These are phyloP conservation scores for Salvia rosmarinus DNA, from an alignment of 257 asterid species.

Conservation along the genomic window DNA sequence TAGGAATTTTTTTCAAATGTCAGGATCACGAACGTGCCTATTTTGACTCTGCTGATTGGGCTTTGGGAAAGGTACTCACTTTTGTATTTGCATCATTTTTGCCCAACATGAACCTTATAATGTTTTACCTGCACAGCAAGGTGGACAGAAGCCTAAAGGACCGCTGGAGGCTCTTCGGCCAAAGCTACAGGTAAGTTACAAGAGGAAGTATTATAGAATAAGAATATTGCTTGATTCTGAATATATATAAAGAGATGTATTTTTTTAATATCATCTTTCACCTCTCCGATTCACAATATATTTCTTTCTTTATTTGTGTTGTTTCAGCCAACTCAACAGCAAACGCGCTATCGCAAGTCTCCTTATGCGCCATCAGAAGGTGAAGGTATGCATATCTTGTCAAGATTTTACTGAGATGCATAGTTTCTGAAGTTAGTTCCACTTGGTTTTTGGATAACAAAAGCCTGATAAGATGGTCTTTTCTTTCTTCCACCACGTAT, in stretches of 20 bases:
- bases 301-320: conserved; percentile 36
- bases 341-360: conserved; percentile 91
- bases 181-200: conserved; percentile 79
- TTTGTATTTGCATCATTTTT: conserved; percentile 14
- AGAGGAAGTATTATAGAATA: background rate
- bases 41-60: conserved; percentile 99
- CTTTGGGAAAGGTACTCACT: conserved; percentile 84
- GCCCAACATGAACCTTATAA: conserved; percentile 13
- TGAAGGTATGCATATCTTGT: conserved; percentile 63
- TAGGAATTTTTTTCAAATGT: conserved; percentile 20
- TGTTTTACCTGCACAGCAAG: conserved; percentile 68
- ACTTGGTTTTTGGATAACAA: background rate
- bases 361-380: conserved; percentile 89
- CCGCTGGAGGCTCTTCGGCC: conserved; percentile 99
- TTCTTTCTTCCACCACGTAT: background rate
- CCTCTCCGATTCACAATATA: conserved; percentile 23
- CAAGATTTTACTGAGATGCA: background rate
- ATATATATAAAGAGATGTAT: background rate
- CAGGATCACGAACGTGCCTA: conserved; percentile 99
- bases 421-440: background rate
- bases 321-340: conserved; percentile 89
- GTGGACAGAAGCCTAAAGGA: conserved; percentile 96
- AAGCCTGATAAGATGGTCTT: background rate
- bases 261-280: conserved; percentile 12
- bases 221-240: background rate